Evolutionary conservation across 345 rosid genomes (phyloP).

Genomic region (Hibiscus tridactylites): DNA sequence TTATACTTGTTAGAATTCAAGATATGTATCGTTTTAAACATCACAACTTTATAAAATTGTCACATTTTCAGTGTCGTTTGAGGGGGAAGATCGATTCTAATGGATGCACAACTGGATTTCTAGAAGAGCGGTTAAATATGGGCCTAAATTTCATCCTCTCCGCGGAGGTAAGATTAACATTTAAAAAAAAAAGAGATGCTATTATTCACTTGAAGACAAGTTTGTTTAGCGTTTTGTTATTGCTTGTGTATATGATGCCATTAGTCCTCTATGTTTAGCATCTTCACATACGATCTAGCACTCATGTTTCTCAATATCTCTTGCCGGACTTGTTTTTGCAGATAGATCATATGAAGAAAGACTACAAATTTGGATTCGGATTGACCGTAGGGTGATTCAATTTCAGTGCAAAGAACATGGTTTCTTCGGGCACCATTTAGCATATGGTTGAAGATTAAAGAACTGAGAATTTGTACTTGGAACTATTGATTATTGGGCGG

Average conservation of each 20-base stretch:
- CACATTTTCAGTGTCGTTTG: no score
- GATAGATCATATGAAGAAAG: slow-evolving; percentile 90
- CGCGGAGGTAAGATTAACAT: background rate
- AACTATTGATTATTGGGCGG: background rate
- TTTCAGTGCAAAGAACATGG: background rate
- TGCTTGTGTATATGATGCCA: background rate
- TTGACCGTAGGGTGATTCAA: slow-evolving; percentile 63
- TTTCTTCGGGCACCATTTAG: background rate
- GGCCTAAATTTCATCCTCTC: no score
- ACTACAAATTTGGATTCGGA: slow-evolving; percentile 93
- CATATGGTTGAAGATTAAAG: background rate
- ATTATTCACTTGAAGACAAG: background rate
- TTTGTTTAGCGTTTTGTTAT: background rate
- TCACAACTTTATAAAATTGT: background rate
- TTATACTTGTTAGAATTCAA: background rate
- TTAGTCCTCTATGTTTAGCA: background rate
- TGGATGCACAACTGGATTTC: no score
- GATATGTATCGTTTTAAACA: slow-evolving; percentile 6
- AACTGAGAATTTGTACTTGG: background rate
- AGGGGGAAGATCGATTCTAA: no score
- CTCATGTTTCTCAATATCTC: background rate
- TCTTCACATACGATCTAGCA: background rate
- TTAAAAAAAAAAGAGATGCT: background rate
- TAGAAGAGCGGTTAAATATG: no score
- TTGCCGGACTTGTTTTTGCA: slow-evolving; percentile 24